These are phyloP conservation scores for Suhomyces sp. DNA, from an alignment of 805 yeast genomes.

Conservation along the genomic window DNA sequence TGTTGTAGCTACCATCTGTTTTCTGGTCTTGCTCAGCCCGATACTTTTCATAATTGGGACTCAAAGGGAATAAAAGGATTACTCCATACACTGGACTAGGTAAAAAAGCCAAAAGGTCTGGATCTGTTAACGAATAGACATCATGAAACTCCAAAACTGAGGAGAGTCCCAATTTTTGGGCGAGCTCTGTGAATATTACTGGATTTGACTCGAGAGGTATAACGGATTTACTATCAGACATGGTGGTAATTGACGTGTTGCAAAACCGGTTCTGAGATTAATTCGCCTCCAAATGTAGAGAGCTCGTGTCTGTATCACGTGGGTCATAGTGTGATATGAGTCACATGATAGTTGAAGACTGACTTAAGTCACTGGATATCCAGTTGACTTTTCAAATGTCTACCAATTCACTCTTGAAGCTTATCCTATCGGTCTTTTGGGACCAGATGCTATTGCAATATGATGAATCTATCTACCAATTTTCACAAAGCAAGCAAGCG, in stretches of 20 bases:
- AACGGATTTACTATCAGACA: constrained; percentile 37
- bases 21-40: constrained; percentile 40
- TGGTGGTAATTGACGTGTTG: not conserved
- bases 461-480: not conserved
- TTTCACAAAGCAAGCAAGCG: not conserved
- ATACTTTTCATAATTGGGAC: constrained; percentile 55
- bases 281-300: not conserved
- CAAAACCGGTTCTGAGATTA: not conserved
- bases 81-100: constrained; percentile 80
- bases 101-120: constrained; percentile 71
- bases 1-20: constrained; percentile 10
- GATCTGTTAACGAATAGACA: constrained; percentile 80
- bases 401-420: not conserved
- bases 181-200: constrained; percentile 68
- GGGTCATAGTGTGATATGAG: not conserved
- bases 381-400: not conserved
- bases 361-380: not conserved
- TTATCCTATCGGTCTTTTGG: not conserved
- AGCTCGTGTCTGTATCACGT: not conserved
- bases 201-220: constrained; percentile 94
- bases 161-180: constrained; percentile 63
- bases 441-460: not conserved
- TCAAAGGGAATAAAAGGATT: constrained; percentile 79
- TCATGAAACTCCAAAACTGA: constrained; percentile 66
- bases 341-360: not conserved